Conservation (phyloP, 2,329 filamentous ascomycete genomes). For the Cladosporium sp. region DNA sequence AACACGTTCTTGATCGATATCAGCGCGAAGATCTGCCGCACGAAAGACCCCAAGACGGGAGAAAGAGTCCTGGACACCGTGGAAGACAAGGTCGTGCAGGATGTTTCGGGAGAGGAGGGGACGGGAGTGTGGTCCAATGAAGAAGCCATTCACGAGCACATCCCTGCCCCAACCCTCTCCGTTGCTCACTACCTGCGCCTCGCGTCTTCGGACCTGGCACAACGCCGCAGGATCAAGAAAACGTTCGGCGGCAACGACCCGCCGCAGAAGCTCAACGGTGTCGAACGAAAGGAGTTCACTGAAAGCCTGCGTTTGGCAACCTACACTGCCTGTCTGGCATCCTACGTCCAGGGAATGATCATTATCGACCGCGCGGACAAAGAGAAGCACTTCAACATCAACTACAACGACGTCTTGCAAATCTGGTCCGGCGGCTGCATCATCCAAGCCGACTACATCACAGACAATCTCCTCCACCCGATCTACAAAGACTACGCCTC, state of each 20-base stretch:
- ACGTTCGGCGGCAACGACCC: slow-evolving; percentile 41
- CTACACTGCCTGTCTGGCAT: slow-evolving; percentile 57
- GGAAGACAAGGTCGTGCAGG: slow-evolving; percentile 67
- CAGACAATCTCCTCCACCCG: slow-evolving; percentile 49
- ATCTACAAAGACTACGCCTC: slow-evolving; percentile 35
- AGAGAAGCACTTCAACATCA: slow-evolving; percentile 55
- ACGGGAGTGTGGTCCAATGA: slow-evolving; percentile 63
- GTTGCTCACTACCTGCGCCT: slow-evolving; percentile 59
- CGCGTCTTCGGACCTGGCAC: slow-evolving; percentile 56
- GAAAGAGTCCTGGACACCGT: slow-evolving; percentile 56
- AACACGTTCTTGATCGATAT: slow-evolving; percentile 61
- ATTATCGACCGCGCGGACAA: slow-evolving; percentile 56
- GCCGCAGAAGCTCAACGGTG: slow-evolving; percentile 28
- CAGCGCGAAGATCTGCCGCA: slow-evolving; percentile 55
- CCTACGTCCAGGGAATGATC: slow-evolving; percentile 63
- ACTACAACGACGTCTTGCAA: slow-evolving; percentile 49
- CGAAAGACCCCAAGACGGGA: slow-evolving; percentile 41
- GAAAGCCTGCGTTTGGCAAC: slow-evolving; percentile 57
- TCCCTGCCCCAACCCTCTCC: slow-evolving; percentile 61
- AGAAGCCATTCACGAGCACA: slow-evolving; percentile 57
- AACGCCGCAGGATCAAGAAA: slow-evolving; percentile 50
- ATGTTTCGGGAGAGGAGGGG: slow-evolving; percentile 61
- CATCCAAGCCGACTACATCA: slow-evolving; percentile 63
- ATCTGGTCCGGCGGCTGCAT: slow-evolving; percentile 69
- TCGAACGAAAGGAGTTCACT: slow-evolving; percentile 42